Conservation (phyloP, 371 early-diverging fungal species). For the Batkoa obscura region DNA sequence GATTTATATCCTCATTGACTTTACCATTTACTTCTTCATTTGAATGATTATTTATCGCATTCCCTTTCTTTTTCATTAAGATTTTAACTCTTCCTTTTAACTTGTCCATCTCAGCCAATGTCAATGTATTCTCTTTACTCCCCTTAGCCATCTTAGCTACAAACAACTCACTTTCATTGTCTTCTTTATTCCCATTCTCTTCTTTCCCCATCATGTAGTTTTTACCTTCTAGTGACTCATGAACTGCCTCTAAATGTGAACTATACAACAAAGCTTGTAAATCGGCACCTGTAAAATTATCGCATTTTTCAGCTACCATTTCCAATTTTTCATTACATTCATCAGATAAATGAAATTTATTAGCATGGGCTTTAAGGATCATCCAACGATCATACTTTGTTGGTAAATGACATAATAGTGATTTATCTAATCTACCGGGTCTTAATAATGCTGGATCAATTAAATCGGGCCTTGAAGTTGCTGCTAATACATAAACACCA, state of each 20-base stretch:
- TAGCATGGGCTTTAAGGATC: slow-evolving; percentile 40
- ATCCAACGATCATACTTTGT: slow-evolving; percentile 41
- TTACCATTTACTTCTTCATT: background rate
- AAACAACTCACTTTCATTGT: background rate
- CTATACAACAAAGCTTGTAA: slow-evolving; percentile 81
- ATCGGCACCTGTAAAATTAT: slow-evolving; percentile 80
- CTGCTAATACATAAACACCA: slow-evolving; percentile 84
- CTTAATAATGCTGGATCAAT: slow-evolving; percentile 94
- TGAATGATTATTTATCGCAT: background rate
- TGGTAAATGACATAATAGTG: slow-evolving; percentile 75
- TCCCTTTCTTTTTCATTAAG: background rate
- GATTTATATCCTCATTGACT: background rate
- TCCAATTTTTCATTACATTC: slow-evolving; percentile 26
- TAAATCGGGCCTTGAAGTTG: slow-evolving; percentile 97
- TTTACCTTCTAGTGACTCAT: slow-evolving; percentile 28
- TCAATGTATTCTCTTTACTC: background rate
- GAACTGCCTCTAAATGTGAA: slow-evolving; percentile 78
- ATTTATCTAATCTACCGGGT: slow-evolving; percentile 97
- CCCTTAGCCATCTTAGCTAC: background rate
- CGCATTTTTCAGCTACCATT: slow-evolving; percentile 38
- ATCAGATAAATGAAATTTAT: slow-evolving; percentile 36
- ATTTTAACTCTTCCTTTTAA: background rate
- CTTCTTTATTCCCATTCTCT: background rate
- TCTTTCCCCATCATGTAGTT: background rate
- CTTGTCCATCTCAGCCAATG: background rate